Evolutionary conservation across 306 rosid genomes (phyloP).

Genomic region (Prunus mira): DNA sequence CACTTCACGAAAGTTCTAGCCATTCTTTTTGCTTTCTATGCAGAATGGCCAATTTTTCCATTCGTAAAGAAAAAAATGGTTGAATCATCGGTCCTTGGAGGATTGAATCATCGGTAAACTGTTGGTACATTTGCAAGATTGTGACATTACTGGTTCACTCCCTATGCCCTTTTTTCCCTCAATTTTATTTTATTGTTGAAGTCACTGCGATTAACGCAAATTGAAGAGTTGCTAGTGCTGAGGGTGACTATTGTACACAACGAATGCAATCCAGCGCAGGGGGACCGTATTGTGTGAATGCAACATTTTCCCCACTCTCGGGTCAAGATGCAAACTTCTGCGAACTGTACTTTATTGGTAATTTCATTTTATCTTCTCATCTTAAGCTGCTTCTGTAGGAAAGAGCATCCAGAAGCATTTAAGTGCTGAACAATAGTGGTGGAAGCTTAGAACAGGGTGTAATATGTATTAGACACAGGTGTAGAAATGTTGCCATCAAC

Average conservation of each 20-base stretch:
- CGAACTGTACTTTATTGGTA: no score
- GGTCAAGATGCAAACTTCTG: neutral
- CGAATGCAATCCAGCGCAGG: neutral
- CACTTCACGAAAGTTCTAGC: neutral
- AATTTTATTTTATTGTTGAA: neutral
- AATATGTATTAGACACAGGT: neutral
- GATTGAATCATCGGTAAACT: conserved; percentile 4
- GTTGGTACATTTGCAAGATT: neutral
- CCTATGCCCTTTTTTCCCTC: neutral
- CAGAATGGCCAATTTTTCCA: neutral
- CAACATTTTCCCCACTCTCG: neutral
- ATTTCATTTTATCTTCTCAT: neutral
- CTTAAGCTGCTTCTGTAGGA: neutral
- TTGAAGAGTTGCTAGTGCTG: neutral
- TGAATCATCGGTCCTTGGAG: neutral
- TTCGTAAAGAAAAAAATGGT: neutral
- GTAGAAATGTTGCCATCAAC: neutral
- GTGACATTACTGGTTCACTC: neutral
- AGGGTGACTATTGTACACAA: no score
- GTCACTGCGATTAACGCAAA: neutral
- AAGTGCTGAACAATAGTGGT: neutral
- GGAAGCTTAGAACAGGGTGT: neutral
- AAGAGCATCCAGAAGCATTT: neutral
- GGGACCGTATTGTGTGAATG: neutral
- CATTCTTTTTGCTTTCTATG: neutral